A percentile compares a stretch with the other conserved stretches of the same genome.
Conservation (phyloP, 352 stramenopile genomes). For the Phytophthora cryptogea region DNA sequence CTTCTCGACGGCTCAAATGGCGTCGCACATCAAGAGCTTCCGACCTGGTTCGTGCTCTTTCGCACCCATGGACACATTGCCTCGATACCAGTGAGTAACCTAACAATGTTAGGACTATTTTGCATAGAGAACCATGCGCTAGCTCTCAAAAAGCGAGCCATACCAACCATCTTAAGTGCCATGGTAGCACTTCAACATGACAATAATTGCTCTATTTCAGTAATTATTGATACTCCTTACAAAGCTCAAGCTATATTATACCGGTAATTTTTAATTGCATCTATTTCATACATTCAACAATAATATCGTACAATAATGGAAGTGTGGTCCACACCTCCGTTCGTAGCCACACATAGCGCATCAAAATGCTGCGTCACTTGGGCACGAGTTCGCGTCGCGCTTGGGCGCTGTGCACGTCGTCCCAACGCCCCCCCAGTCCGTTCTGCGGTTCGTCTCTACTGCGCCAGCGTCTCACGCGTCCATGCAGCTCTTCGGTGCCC, state of each 20-base stretch:
- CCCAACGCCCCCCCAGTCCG: background rate
- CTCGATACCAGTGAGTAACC: conserved; percentile 29
- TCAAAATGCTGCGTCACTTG: conserved; percentile 25
- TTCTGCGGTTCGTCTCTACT: conserved; percentile 1
- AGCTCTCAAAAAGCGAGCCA: conserved; percentile 5
- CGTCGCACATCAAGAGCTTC: conserved; percentile 66
- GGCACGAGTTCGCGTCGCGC: conserved; percentile 3
- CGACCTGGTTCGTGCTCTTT: conserved; percentile 54
- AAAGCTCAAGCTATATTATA: conserved; percentile 2
- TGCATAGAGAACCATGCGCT: conserved; percentile 10
- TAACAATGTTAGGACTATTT: conserved; percentile 4
- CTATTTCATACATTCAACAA: background rate
- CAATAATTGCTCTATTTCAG: conserved; percentile 13
- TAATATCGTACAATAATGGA: conserved; percentile 5
- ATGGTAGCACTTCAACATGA: conserved; percentile 16
- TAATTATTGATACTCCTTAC: conserved; percentile 5
- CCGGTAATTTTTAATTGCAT: background rate
- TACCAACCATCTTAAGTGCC: conserved; percentile 3
- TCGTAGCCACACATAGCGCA: conserved; percentile 14
- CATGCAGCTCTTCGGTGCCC: conserved; percentile 24
- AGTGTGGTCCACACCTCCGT: background rate
- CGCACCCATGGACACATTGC: conserved; percentile 51
- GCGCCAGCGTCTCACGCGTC: conserved; percentile 5
- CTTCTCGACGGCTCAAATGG: conserved; percentile 67
- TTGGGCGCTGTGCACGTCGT: conserved; percentile 15